These are phyloP conservation scores for Verticillium tricorpus DNA, from an alignment of 2,329 filamentous ascomycete species.

Conservation along the genomic window DNA sequence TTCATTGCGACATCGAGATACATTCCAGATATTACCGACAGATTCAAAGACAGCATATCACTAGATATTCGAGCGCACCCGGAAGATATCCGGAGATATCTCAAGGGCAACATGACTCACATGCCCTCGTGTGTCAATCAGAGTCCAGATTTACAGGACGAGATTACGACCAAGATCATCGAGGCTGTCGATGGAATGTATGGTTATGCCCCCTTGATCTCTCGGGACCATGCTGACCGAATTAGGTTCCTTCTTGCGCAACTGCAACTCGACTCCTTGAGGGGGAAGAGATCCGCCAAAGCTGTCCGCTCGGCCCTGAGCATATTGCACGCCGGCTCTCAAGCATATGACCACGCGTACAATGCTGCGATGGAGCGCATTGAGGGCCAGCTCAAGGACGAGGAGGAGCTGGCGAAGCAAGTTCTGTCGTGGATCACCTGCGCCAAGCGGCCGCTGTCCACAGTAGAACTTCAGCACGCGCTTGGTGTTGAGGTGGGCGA, in stretches of 20 bases:
- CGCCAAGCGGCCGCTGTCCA: slow-evolving; percentile 26
- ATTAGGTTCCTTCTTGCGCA: slow-evolving; percentile 9
- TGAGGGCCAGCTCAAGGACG: slow-evolving; percentile 25
- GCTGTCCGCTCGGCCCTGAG: slow-evolving; percentile 24
- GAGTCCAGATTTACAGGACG: not conserved
- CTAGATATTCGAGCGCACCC: slow-evolving; percentile 13
- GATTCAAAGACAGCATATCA: not conserved
- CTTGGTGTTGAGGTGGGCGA: slow-evolving; percentile 29
- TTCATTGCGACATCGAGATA: slow-evolving; percentile 18
- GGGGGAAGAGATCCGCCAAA: slow-evolving; percentile 18
- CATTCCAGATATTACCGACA: slow-evolving; percentile 7
- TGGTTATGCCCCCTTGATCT: not conserved
- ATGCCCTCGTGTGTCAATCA: not conserved
- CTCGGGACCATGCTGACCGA: not conserved
- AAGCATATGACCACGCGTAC: slow-evolving; percentile 34
- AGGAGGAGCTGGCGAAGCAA: slow-evolving; percentile 29
- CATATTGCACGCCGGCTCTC: slow-evolving; percentile 21
- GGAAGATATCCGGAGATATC: slow-evolving; percentile 11
- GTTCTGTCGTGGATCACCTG: slow-evolving; percentile 35
- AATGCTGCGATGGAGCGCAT: slow-evolving; percentile 36
- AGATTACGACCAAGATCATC: slow-evolving; percentile 6
- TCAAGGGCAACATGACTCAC: not conserved
- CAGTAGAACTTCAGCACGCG: slow-evolving; percentile 33
- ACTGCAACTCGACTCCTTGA: slow-evolving; percentile 7
- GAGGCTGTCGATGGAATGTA: slow-evolving; percentile 14